These are phyloP conservation scores for Cutaneotrichosporon mucoides DNA, from an alignment of 1,284 basidiomycete species.

Conservation along the genomic window DNA sequence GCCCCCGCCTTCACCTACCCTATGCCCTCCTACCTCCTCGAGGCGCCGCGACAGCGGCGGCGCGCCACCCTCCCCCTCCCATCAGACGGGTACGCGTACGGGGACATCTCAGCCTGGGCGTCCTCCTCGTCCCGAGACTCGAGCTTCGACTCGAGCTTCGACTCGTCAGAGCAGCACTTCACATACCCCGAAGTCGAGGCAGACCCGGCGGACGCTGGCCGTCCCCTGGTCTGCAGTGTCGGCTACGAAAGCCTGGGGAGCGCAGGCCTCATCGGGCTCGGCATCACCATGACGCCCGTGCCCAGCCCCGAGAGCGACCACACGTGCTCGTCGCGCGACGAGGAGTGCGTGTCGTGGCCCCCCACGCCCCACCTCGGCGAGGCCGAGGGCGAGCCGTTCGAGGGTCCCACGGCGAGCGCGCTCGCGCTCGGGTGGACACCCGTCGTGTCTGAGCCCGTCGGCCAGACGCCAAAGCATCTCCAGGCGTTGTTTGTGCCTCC, in stretches of 20 bases:
- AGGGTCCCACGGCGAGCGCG: not conserved
- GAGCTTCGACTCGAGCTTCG: too few species aligned
- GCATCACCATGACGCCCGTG: conserved; percentile 15
- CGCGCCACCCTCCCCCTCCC: conserved; percentile 3
- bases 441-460: not conserved
- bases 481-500: not conserved
- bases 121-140: not conserved
- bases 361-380: conserved; percentile 14
- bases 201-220: not conserved
- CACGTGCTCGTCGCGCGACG: conserved; percentile 12
- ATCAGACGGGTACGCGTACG: not conserved
- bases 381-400: not conserved
- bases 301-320: conserved; percentile 7
- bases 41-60: not conserved
- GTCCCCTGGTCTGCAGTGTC: not conserved
- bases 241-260: conserved; percentile 5
- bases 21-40: conserved; percentile 2
- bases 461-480: not conserved
- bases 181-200: not conserved
- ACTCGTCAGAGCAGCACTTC: not conserved
- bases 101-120: not conserved
- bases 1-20: conserved; percentile 18
- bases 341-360: conserved; percentile 15
- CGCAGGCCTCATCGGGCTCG: conserved; percentile 15
- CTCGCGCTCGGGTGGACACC: not conserved